Conservation (phyloP, 306 rosid species). For the Styphnolobium japonicum region DNA sequence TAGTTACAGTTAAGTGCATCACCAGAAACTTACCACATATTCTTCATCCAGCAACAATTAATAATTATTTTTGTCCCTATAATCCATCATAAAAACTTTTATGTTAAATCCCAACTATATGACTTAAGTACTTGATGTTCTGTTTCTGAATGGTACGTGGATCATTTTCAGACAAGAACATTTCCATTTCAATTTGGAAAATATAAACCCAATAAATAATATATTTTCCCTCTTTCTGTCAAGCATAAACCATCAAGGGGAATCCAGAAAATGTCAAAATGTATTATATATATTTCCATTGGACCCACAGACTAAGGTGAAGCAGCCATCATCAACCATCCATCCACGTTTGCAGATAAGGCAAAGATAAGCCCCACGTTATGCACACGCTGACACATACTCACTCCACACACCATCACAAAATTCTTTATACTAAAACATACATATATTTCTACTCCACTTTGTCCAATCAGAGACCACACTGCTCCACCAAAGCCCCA, state of each 20-base stretch:
- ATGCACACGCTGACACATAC: conserved; percentile 16
- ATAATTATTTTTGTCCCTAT: neutral
- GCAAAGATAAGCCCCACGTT: conserved; percentile 40
- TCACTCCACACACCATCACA: conserved; percentile 22
- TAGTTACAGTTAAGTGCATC: neutral
- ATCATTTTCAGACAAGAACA: neutral
- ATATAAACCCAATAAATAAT: neutral
- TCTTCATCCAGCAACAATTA: neutral
- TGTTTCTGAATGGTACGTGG: no score
- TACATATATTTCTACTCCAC: neutral
- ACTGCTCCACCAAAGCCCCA: neutral
- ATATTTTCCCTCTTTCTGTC: no score
- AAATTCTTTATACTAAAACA: neutral
- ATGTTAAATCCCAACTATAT: neutral
- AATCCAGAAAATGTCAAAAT: conserved; percentile 9
- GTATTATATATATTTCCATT: neutral
- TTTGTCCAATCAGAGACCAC: conserved; percentile 7
- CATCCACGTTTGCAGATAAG: conserved; percentile 45
- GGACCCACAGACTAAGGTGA: conserved; percentile 47
- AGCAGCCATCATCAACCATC: conserved; percentile 32
- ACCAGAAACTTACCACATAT: neutral
- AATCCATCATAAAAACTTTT: neutral
- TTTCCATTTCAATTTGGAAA: neutral
- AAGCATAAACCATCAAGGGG: neutral
- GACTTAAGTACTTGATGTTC: neutral